These are phyloP conservation scores for Crepidotus variabilis DNA, from an alignment of 768 basidiomycete genomes.

Conservation along the genomic window DNA sequence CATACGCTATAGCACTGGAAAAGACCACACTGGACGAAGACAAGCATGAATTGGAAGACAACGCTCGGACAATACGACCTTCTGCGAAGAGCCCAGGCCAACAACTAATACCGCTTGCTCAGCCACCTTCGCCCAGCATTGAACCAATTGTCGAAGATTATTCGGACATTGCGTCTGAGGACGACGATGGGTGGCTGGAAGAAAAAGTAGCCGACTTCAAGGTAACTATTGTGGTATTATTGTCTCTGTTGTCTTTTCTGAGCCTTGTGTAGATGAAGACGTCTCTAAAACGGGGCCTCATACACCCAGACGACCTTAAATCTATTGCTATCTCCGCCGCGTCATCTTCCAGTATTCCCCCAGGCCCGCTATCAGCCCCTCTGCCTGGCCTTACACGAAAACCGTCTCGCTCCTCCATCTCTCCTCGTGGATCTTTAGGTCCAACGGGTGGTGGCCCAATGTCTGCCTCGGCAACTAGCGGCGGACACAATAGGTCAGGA, in stretches of 20 bases:
- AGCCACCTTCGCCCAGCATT: constrained; percentile 59
- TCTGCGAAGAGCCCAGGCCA: constrained; percentile 59
- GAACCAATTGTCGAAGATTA: constrained; percentile 84
- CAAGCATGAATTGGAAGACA: constrained; percentile 58
- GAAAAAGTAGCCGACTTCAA: constrained; percentile 85
- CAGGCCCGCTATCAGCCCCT: constrained; percentile 67
- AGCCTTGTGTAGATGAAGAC: constrained; percentile 54
- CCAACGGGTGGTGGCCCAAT: constrained; percentile 27
- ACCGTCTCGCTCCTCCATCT: constrained; percentile 47
- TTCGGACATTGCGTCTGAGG: constrained; percentile 81
- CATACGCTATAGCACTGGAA: constrained; percentile 48
- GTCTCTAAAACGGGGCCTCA: constrained; percentile 66
- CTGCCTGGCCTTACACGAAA: constrained; percentile 53
- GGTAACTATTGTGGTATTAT: constrained; percentile 33
- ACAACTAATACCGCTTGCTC: constrained; percentile 50
- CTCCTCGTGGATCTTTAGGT: constrained; percentile 31
- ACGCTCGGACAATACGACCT: constrained; percentile 78
- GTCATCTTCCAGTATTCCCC: constrained; percentile 23
- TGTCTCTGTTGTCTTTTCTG: neutral
- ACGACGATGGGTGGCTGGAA: constrained; percentile 63
- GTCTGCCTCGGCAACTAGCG: constrained; percentile 13
- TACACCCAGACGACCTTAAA: constrained; percentile 89
- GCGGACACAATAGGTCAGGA: constrained; percentile 53
- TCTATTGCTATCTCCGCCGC: constrained; percentile 52
- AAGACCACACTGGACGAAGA: constrained; percentile 57